phyloP scores from a whole-genome alignment of 495 filamentous ascomycete species.

The Penicillium desertorum region DNA sequence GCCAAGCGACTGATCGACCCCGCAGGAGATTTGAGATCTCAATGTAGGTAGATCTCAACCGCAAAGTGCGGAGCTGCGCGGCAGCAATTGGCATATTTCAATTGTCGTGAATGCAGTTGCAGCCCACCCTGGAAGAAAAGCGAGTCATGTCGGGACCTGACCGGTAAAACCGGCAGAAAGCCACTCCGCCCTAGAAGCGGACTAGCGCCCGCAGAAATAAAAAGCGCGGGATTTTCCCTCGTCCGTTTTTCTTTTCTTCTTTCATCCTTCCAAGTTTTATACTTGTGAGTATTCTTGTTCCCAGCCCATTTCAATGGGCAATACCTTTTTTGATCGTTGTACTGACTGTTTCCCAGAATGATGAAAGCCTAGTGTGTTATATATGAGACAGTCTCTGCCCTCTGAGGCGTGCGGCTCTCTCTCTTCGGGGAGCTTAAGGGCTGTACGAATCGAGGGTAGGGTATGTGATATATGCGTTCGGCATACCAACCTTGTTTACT shows the following conservation, averaged over 20 bases:
- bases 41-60: slow-evolving; percentile 38
- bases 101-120: background rate
- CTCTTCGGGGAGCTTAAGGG: slow-evolving; percentile 87
- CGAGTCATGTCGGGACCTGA: slow-evolving; percentile 16
- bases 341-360: slow-evolving; percentile 68
- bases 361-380: slow-evolving; percentile 98
- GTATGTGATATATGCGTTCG: slow-evolving; percentile 97
- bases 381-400: slow-evolving; percentile 74
- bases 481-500: slow-evolving; percentile 96
- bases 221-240: slow-evolving; percentile 22
- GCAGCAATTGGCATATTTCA: slow-evolving; percentile 12
- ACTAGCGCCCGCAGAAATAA: slow-evolving; percentile 30
- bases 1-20: slow-evolving; percentile 13
- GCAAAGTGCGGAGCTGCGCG: slow-evolving; percentile 23
- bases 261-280: slow-evolving; percentile 99
- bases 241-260: slow-evolving; percentile 57
- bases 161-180: slow-evolving; percentile 24
- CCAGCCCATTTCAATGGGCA: background rate
- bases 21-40: slow-evolving; percentile 44
- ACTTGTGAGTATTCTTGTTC: slow-evolving; percentile 63
- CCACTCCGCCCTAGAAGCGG: slow-evolving; percentile 27
- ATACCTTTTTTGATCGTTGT: slow-evolving; percentile 1
- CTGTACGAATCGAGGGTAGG: slow-evolving; percentile 64
- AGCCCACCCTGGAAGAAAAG: background rate
- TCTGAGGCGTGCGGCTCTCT: slow-evolving; percentile 75